Evolutionary conservation across 495 filamentous ascomycete species (phyloP).

Genomic region (Oleoguttula mirabilis): DNA sequence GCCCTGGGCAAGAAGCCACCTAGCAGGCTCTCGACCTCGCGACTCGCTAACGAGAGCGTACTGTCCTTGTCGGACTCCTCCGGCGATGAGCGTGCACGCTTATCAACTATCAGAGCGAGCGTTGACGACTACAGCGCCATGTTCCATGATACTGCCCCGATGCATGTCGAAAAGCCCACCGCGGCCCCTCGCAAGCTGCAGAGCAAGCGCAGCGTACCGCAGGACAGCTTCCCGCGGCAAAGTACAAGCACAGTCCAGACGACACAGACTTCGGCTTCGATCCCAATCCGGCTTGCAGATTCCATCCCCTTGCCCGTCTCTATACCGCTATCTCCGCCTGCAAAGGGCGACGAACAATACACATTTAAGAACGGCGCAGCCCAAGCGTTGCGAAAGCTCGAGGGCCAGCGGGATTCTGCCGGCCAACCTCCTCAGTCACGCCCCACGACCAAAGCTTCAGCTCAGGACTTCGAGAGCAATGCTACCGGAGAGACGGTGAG

Average conservation of each 20-base stretch:
- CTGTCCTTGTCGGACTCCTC: conserved; percentile 17
- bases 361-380: neutral
- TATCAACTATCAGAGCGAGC: neutral
- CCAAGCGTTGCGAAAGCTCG: conserved; percentile 5
- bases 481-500: conserved; percentile 9
- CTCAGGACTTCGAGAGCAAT: conserved; percentile 4
- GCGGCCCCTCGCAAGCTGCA: conserved; percentile 4
- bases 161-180: neutral
- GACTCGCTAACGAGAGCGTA: conserved; percentile 9
- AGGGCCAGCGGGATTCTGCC: neutral
- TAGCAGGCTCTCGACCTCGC: conserved; percentile 8
- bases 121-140: neutral
- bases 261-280: conserved; percentile 12
- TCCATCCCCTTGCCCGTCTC: conserved; percentile 2
- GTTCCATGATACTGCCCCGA: neutral
- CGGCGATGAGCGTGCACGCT: conserved; percentile 2
- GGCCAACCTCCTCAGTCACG: neutral
- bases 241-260: conserved; percentile 14
- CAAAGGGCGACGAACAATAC: neutral
- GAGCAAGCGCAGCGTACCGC: conserved; percentile 3
- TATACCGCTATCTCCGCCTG: neutral
- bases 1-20: neutral
- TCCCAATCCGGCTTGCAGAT: conserved; percentile 13
- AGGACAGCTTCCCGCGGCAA: conserved; percentile 3
- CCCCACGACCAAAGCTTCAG: conserved; percentile 1